Base-by-base conservation (phyloP, 108 stramenopile genomes). In the Licmophora abbreviata region DNA sequence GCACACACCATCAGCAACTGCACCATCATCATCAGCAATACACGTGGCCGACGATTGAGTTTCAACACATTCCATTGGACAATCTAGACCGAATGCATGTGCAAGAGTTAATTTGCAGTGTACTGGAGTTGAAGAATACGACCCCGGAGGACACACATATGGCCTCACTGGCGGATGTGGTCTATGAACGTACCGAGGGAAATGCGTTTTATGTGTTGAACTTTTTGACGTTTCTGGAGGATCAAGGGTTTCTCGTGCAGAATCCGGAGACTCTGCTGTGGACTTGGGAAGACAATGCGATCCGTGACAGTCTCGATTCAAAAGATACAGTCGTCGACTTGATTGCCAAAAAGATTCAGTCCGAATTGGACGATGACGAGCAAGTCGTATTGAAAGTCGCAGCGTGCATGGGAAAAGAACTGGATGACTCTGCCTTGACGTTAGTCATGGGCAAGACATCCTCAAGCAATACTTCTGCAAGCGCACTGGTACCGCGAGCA, bases 201-300 rank as follows among this genome's bases (percentile, higher is more conserved):
- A 40, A 40, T 20, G 18, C 38, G 15, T 20, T 40, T 20, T 40
- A 18, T 40, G 18, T 40, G 20, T 15, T 40, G 4, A 20, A 40
- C 3, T 40, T 68, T 22, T 44, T 68, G 42, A 48, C 37, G 27
- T 68, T 62, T 7, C 42, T 68, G 1, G 50, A 68, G 30, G 48
- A 68, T 29, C 62, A 68, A 33, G 61, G 67, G 4, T 49, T 63
- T 20, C 62, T 68, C 14, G 58, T 51, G 50, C 61, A 49, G 28
- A 51, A 49, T 33, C 26, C 42, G 43, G 57, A 34, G 24, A 35
- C 61, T 3, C 44, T 29, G 8, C 48, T 41, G 32, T 68, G 67
- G 64, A 34, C 35, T 7, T 66, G 23, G 22, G 58, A 66, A 9
- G 40, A 40, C 1, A 18, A 10, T 3, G 29, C 18, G 40, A 71